Conservation (phyloP, 176 grass and related monocot genomes). For the Stipa capillata region DNA sequence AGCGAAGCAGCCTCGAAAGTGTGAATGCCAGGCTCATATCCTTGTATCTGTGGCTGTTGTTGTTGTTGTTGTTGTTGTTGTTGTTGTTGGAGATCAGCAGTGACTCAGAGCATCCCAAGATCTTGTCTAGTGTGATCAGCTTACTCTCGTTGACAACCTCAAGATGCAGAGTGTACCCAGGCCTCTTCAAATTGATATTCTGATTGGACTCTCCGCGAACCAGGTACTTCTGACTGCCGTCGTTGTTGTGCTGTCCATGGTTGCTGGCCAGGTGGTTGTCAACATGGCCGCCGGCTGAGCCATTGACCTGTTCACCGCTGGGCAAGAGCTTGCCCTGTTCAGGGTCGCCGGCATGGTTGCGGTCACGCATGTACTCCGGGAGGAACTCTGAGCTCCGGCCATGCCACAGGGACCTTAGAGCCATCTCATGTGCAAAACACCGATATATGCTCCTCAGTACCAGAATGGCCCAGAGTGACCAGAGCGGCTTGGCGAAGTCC, state of each 20-base stretch:
- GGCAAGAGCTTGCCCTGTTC: no score
- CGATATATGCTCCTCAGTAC: background rate
- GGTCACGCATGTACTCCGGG: background rate
- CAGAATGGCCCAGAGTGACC: background rate
- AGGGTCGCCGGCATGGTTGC: background rate
- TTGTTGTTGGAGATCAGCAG: background rate
- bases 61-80: no score
- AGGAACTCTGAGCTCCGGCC: conserved; percentile 4
- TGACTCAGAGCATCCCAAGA: background rate
- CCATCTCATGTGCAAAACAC: background rate
- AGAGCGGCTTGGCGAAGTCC: background rate
- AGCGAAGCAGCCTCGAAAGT: conserved; percentile 11
- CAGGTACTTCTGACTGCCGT: background rate
- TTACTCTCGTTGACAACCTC: accelerated
- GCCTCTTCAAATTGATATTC: background rate
- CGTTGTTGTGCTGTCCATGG: no score
- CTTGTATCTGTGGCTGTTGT: background rate
- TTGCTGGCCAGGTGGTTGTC: no score
- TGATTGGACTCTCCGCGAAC: background rate
- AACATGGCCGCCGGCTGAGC: no score
- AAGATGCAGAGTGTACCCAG: background rate
- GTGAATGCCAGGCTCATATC: conserved; percentile 5
- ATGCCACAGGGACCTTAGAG: background rate
- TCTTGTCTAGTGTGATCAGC: background rate
- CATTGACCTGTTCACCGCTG: background rate